Percentiles rank a stretch among this genome's conserved stretches.
These are phyloP conservation scores for Mesembryanthemum crystallinum DNA, from an alignment of 148 eudicot species.

Conservation along the genomic window DNA sequence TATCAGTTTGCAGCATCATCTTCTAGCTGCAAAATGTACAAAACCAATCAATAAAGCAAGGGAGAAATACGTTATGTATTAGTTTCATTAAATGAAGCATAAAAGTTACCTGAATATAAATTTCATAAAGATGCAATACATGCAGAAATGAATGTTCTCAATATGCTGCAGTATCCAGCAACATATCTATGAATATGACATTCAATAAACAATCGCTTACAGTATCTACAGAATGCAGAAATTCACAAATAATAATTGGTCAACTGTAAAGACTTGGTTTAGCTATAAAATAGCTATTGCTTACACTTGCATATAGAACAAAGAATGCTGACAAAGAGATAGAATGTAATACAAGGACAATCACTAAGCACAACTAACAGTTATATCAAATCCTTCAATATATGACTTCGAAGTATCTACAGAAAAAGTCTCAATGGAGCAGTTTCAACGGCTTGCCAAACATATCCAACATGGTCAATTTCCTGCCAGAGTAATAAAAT, in stretches of 20 bases:
- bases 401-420: constrained; percentile 72
- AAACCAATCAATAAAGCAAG: background rate
- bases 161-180: constrained; percentile 82
- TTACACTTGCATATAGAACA: background rate
- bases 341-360: background rate
- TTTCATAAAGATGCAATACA: constrained; percentile 97
- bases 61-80: background rate
- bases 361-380: constrained; percentile 31
- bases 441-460: constrained; percentile 84
- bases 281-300: background rate
- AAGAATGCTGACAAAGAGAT: background rate
- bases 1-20: constrained; percentile 62
- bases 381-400: constrained; percentile 80
- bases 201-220: constrained; percentile 1
- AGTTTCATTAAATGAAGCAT: constrained; percentile 9
- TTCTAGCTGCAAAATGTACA: constrained; percentile 60
- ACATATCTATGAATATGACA: constrained; percentile 36
- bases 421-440: constrained; percentile 62
- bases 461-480: constrained; percentile 82
- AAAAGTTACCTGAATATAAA: constrained; percentile 65
- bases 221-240: background rate
- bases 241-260: background rate
- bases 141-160: constrained; percentile 83
- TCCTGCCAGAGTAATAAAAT: constrained; percentile 52
- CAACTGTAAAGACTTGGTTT: background rate